phyloP scores from a whole-genome alignment of 2,329 filamentous ascomycete species.

The Fusarium verrucosum region DNA sequence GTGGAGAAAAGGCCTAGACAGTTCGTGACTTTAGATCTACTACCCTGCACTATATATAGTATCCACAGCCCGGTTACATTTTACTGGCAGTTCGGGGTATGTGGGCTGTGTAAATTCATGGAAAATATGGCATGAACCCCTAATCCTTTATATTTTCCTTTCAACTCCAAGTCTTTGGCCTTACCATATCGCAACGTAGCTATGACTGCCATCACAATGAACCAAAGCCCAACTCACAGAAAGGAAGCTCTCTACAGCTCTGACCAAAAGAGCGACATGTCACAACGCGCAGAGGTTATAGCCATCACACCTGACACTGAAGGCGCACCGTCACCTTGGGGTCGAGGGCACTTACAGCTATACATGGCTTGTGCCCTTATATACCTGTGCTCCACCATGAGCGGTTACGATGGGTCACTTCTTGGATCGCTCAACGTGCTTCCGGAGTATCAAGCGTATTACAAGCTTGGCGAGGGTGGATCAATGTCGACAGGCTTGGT shows the following conservation, averaged over 20 bases:
- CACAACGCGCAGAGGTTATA: not conserved
- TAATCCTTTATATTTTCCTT: too few relatives aligned
- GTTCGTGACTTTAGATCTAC: too few relatives aligned
- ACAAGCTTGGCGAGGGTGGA: constrained; percentile 37
- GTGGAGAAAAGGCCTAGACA: too few relatives aligned
- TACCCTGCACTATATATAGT: too few relatives aligned
- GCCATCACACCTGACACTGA: not conserved
- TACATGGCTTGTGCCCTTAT: constrained; percentile 29
- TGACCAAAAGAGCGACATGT: not conserved
- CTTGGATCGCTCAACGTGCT: constrained; percentile 58
- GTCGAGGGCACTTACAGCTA: constrained; percentile 17
- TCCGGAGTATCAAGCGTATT: constrained; percentile 9
- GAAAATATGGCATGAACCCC: too few relatives aligned
- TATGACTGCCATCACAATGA: too few relatives aligned
- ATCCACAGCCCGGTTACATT: too few relatives aligned
- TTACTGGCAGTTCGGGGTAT: too few relatives aligned
- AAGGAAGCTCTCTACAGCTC: not conserved
- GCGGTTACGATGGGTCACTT: constrained; percentile 54
- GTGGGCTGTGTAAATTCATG: too few relatives aligned
- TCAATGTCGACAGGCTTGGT: constrained; percentile 55
- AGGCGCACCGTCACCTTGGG: not conserved
- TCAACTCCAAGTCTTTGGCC: too few relatives aligned
- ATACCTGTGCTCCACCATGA: constrained; percentile 54
- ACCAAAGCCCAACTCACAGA: not conserved
- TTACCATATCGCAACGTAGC: too few relatives aligned